A percentile compares a stretch with the other conserved stretches of the same genome.
Conservation (phyloP, 352 stramenopile genomes). For the Pythium dissotocum region DNA sequence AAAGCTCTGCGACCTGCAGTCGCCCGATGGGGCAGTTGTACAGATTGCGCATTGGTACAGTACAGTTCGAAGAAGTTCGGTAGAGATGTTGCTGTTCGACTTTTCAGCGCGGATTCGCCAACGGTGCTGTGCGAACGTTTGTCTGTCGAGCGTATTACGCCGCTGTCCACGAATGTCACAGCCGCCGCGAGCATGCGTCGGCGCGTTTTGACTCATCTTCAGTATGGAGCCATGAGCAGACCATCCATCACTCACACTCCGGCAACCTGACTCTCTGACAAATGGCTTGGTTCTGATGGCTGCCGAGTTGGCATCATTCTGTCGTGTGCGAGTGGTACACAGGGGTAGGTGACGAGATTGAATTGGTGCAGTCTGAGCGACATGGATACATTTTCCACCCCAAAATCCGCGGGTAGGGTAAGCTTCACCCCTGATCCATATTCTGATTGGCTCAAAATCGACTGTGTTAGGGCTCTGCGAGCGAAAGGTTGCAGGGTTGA, state of each 20-base stretch:
- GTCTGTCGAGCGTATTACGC: slow-evolving; percentile 6
- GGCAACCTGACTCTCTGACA: slow-evolving; percentile 26
- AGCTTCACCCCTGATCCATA: not conserved
- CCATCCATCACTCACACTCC: slow-evolving; percentile 27
- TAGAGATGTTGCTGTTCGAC: slow-evolving; percentile 5
- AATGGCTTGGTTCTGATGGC: slow-evolving; percentile 25
- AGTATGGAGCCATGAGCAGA: slow-evolving; percentile 25
- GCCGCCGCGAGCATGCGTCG: not conserved
- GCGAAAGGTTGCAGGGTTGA: slow-evolving; percentile 33
- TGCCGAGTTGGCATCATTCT: slow-evolving; percentile 9
- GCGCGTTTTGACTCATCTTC: not conserved
- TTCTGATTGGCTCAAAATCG: slow-evolving; percentile 19
- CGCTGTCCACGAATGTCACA: slow-evolving; percentile 23
- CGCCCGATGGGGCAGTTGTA: not conserved
- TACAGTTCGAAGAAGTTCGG: slow-evolving; percentile 6
- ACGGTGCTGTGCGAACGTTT: not conserved
- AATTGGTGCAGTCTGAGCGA: slow-evolving; percentile 20
- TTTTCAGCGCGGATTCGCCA: not conserved
- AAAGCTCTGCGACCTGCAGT: not conserved
- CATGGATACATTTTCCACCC: slow-evolving; percentile 31
- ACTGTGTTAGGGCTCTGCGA: slow-evolving; percentile 25
- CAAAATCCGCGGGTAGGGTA: slow-evolving; percentile 17
- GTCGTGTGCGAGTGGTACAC: not conserved
- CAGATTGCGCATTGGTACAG: not conserved
- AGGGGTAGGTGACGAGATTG: slow-evolving; percentile 31